phyloP scores from a whole-genome alignment of 306 rosid genomes.

The Potentilla sterilis region DNA sequence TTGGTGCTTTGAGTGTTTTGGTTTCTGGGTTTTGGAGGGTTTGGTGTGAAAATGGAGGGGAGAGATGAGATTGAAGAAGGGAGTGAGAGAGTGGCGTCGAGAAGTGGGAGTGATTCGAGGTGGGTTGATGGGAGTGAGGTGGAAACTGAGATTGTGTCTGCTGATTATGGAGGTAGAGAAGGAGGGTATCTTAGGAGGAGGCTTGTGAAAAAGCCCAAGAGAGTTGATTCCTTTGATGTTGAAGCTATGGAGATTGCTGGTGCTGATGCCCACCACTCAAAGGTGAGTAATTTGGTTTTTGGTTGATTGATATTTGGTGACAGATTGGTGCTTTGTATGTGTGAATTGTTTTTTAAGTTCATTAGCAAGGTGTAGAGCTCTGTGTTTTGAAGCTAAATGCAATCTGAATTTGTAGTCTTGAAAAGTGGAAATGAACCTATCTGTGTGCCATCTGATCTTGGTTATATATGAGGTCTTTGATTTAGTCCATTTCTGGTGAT shows the following conservation, averaged over 20 bases:
- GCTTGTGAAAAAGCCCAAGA: slow-evolving; percentile 71
- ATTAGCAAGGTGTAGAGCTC: neutral
- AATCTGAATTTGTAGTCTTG: neutral
- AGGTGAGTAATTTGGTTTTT: slow-evolving; percentile 36
- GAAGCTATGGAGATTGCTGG: slow-evolving; percentile 91
- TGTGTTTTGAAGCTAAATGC: neutral
- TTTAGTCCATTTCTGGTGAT: neutral
- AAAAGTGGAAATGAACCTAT: neutral
- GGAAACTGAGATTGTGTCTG: slow-evolving; percentile 50
- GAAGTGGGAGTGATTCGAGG: slow-evolving; percentile 47
- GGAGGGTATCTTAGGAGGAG: slow-evolving; percentile 72
- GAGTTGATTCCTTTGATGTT: slow-evolving; percentile 86
- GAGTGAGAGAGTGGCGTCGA: slow-evolving; percentile 47
- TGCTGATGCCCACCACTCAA: slow-evolving; percentile 39
- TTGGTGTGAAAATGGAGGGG: slow-evolving; percentile 38
- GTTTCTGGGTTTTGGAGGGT: slow-evolving; percentile 30
- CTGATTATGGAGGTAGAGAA: slow-evolving; percentile 41
- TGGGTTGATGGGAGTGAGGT: slow-evolving; percentile 96
- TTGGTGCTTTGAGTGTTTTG: neutral
- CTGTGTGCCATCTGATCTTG: neutral
- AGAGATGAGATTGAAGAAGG: slow-evolving; percentile 69
- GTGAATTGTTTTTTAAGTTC: too few relatives aligned
- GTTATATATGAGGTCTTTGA: neutral
- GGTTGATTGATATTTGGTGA: neutral
- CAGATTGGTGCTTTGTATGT: neutral